Evolutionary conservation across 2,329 filamentous ascomycete genomes (phyloP).

Genomic region (Penicillium psychrosexuale): DNA sequence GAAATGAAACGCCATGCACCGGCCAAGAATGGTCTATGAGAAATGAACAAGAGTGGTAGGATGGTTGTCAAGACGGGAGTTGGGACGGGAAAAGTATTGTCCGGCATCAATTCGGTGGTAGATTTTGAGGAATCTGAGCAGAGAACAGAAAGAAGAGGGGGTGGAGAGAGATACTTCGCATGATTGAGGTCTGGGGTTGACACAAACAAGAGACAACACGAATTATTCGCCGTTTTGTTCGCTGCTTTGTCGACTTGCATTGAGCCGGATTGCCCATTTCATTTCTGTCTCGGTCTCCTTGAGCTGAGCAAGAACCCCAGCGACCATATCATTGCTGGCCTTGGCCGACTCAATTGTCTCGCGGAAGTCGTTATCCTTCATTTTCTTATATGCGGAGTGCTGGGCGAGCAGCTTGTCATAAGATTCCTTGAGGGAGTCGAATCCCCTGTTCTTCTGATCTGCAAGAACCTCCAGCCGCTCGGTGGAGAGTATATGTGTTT

Average conservation of each 20-base stretch:
- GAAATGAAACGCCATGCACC: slow-evolving; percentile 22
- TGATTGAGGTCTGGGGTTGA: neutral
- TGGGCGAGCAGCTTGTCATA: slow-evolving; percentile 40
- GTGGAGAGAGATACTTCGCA: neutral
- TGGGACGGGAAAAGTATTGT: neutral
- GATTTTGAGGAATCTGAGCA: neutral
- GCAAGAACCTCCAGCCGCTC: slow-evolving; percentile 45
- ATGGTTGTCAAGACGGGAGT: neutral
- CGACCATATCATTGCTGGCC: slow-evolving; percentile 33
- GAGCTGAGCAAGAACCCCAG: slow-evolving; percentile 40
- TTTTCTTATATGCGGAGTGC: slow-evolving; percentile 44
- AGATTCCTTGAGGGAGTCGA: slow-evolving; percentile 39
- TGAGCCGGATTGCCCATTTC: slow-evolving; percentile 49
- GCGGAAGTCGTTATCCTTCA: slow-evolving; percentile 41
- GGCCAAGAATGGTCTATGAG: slow-evolving; percentile 11
- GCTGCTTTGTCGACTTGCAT: slow-evolving; percentile 30
- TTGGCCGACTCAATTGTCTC: slow-evolving; percentile 31
- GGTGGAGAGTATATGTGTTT: slow-evolving; percentile 36
- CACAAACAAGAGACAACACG: neutral
- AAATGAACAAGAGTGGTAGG: neutral
- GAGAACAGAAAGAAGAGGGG: neutral
- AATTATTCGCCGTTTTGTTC: slow-evolving; percentile 13
- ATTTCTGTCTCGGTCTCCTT: slow-evolving; percentile 45
- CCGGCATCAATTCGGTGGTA: neutral
- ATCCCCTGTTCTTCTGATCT: slow-evolving; percentile 47